Base-by-base conservation (phyloP, 305 asterid genomes). In the Fraxinus baroniana region DNA sequence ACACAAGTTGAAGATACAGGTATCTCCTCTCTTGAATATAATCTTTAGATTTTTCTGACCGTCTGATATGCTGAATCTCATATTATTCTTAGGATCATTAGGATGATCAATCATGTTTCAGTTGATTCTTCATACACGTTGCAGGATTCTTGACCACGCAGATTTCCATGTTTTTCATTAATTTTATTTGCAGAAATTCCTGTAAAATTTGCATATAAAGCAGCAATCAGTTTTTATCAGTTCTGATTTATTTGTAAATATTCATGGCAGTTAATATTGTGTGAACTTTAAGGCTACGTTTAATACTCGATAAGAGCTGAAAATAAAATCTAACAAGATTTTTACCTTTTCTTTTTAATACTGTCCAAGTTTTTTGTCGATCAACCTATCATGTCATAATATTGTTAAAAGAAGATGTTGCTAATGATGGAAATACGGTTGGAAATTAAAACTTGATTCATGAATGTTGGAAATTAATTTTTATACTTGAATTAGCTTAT, bases 31-130 rank as follows among this genome's bases (percentile, higher is more conserved):
- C 68, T 81, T 86, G 84, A 82, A 87, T 83, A 88, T 33, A 87
- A 87, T 83, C 87, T 46, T 74, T 36, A 75, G 68, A 83, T 70
- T 73, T 80, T 75, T 83, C 81, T 80, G 88, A 83, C 85, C 77
- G 44, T 77, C 36, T 76, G 73, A 78, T 77, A 60, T 33, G 74
- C 46, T 72, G 80, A 79, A 33, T 36, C 52, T 57, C 79, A 76
- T 73, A 71, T 55, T 18, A 72, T 32, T 72, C 57, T 80, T 80
- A 60, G 70, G 70, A 60, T 60, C 32, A 7, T n/a, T 60, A 22
- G 7, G 32, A 60, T 7, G 70, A 10, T 18, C 70, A 60, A 60
- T 60, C 70, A 20, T 60, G 3, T 60, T 60, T 60, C 13, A 60
- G 12, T 60, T 60, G 70, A 60, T 60, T 77, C 20, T n/a, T 9